Conservation (phyloP, 495 filamentous ascomycete genomes). For the Staphylotrichum longicolle region DNA sequence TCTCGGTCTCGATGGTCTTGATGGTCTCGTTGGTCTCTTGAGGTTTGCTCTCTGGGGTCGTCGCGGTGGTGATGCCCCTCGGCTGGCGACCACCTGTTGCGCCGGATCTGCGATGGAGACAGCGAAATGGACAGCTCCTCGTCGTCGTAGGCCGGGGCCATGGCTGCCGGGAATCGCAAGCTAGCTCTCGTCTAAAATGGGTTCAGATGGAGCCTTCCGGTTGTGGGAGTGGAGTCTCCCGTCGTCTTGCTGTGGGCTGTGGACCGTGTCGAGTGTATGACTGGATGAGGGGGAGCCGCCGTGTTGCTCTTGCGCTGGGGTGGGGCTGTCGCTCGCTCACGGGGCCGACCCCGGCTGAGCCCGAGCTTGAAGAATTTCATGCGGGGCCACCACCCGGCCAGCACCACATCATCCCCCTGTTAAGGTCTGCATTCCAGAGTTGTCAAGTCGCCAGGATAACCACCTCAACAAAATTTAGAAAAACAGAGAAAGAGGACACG, state of each 20-base stretch:
- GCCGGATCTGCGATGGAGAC: slow-evolving; percentile 61
- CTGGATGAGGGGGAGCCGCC: background rate
- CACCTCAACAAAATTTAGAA: too few species aligned
- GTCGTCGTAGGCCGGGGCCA: slow-evolving; percentile 68
- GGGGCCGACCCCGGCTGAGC: too few species aligned
- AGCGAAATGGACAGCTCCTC: slow-evolving; percentile 91
- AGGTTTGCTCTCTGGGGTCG: background rate
- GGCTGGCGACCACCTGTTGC: slow-evolving; percentile 35
- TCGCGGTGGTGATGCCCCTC: slow-evolving; percentile 34
- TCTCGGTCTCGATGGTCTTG: background rate
- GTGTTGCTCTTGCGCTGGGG: too few species aligned
- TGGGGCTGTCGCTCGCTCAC: too few species aligned
- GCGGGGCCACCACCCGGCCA: too few species aligned
- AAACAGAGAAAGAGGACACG: too few species aligned
- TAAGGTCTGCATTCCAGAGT: too few species aligned
- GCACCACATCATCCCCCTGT: too few species aligned
- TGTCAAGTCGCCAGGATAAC: too few species aligned
- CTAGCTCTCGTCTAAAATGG: slow-evolving; percentile 8
- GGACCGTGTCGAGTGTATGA: background rate
- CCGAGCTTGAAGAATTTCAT: too few species aligned
- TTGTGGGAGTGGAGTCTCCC: slow-evolving; percentile 18
- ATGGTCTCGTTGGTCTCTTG: slow-evolving; percentile 1
- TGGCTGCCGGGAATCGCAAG: slow-evolving; percentile 30
- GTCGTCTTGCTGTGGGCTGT: background rate
- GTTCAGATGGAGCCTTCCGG: slow-evolving; percentile 7